Conservation (phyloP, 2,329 filamentous ascomycete species). For the Curvularia verruculosa region DNA sequence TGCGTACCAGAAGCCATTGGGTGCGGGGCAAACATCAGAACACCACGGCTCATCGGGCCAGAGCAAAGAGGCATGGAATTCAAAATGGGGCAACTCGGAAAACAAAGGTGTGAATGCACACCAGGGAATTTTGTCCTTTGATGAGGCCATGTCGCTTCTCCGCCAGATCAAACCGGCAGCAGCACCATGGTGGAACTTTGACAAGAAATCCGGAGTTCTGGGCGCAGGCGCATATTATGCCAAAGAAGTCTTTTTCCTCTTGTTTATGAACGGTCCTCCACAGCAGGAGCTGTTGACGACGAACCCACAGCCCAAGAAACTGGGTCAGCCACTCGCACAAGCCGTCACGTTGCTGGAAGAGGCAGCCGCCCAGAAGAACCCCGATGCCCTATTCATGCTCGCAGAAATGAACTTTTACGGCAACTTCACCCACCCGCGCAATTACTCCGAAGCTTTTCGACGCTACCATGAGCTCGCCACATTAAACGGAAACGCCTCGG, state of each 20-base stretch:
- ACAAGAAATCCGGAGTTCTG: constrained; percentile 63
- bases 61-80: constrained; percentile 23
- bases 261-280: constrained; percentile 69
- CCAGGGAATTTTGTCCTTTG: constrained; percentile 35
- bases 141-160: constrained; percentile 51
- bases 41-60: constrained; percentile 8
- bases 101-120: constrained; percentile 16
- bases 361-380: constrained; percentile 64
- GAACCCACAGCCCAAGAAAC: constrained; percentile 49
- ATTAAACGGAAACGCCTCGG: constrained; percentile 83
- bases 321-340: constrained; percentile 60
- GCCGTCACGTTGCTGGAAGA: constrained; percentile 65
- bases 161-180: constrained; percentile 51
- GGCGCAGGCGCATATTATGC: constrained; percentile 65
- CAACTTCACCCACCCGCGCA: constrained; percentile 84
- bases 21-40: constrained; percentile 17
- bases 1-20: constrained; percentile 34
- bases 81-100: constrained; percentile 27
- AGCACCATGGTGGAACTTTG: constrained; percentile 49
- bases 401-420: constrained; percentile 97
- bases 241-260: constrained; percentile 65
- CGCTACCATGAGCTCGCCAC: constrained; percentile 80
- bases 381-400: constrained; percentile 86
- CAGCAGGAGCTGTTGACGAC: constrained; percentile 53
- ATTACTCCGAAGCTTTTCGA: constrained; percentile 79